These are phyloP conservation scores for Ceratobasidium papillatum DNA, from an alignment of 1,284 basidiomycete genomes.

Conservation along the genomic window DNA sequence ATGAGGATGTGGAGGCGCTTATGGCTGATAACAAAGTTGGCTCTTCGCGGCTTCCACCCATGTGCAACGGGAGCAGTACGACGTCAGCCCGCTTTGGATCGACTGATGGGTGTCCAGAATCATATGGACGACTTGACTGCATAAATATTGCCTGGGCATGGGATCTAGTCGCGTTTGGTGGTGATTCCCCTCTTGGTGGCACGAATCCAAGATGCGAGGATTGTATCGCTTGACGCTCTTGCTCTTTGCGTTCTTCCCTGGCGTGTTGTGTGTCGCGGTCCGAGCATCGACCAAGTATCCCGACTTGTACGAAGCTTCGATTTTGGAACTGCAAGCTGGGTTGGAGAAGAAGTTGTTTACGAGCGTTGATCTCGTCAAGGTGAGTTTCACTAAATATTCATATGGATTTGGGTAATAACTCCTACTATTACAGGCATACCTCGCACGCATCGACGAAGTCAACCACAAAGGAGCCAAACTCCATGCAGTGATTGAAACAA, in stretches of 20 bases:
- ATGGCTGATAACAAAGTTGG: not conserved
- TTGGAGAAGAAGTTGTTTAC: slow-evolving; percentile 53
- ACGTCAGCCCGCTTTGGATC: not conserved
- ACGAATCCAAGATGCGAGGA: not conserved
- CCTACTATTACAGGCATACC: slow-evolving; percentile 48
- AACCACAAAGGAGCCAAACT: slow-evolving; percentile 46
- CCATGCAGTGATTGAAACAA: slow-evolving; percentile 48
- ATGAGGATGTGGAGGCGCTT: not conserved
- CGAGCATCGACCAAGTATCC: slow-evolving; percentile 44
- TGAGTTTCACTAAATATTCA: slow-evolving; percentile 40
- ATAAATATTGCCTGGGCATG: not conserved
- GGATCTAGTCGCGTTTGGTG: too few species aligned
- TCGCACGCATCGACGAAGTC: slow-evolving; percentile 49
- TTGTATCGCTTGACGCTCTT: not conserved
- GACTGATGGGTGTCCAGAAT: too few species aligned
- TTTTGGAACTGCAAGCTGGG: slow-evolving; percentile 55
- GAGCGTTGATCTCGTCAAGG: slow-evolving; percentile 58
- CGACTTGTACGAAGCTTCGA: slow-evolving; percentile 58
- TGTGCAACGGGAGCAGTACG: not conserved
- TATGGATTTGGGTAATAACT: not conserved
- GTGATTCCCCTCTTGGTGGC: not conserved
- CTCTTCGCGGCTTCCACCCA: not conserved
- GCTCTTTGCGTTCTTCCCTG: not conserved
- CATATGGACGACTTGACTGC: too few species aligned
- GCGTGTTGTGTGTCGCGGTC: not conserved